A percentile compares a stretch with the other conserved stretches of the same genome.
These are phyloP conservation scores for Bryopsis sp. DNA, from an alignment of 139 green algal genomes.

Conservation along the genomic window DNA sequence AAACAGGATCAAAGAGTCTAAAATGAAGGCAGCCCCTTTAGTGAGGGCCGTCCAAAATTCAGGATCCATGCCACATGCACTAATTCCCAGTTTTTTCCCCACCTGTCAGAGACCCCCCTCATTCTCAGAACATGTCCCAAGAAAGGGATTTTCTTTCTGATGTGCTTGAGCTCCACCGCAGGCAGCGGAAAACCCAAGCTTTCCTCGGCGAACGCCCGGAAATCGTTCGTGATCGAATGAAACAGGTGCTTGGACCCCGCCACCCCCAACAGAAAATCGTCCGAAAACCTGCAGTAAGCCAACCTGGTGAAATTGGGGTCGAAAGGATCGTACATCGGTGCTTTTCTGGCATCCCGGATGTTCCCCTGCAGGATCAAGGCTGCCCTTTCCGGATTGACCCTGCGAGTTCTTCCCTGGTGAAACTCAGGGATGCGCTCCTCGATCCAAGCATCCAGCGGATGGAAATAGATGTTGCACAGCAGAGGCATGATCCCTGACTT, in stretches of 20 bases:
- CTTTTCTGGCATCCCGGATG: not conserved
- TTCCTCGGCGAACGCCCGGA: not conserved
- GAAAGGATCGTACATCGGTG: not conserved
- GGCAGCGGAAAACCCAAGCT: not conserved
- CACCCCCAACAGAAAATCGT: constrained; percentile 8
- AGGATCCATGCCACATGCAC: no score
- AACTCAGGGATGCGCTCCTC: not conserved
- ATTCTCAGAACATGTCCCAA: constrained; percentile 9
- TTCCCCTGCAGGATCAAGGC: not conserved
- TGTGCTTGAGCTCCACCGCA: not conserved
- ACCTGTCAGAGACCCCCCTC: not conserved
- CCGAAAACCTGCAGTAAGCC: not conserved
- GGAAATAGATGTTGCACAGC: constrained; percentile 16
- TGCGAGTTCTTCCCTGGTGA: not conserved
- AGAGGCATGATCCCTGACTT: constrained; percentile 12
- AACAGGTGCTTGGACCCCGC: not conserved
- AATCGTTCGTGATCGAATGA: not conserved
- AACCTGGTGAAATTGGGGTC: not conserved
- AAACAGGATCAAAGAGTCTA: no score
- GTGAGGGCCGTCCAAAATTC: no score
- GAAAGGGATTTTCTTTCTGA: not conserved
- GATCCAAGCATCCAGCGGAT: not conserved
- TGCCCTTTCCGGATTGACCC: constrained; percentile 2
- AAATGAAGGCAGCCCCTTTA: no score
- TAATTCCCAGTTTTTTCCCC: no score